Evolutionary conservation across 805 yeast species (phyloP).

Genomic region (Starmerella etchellsii): DNA sequence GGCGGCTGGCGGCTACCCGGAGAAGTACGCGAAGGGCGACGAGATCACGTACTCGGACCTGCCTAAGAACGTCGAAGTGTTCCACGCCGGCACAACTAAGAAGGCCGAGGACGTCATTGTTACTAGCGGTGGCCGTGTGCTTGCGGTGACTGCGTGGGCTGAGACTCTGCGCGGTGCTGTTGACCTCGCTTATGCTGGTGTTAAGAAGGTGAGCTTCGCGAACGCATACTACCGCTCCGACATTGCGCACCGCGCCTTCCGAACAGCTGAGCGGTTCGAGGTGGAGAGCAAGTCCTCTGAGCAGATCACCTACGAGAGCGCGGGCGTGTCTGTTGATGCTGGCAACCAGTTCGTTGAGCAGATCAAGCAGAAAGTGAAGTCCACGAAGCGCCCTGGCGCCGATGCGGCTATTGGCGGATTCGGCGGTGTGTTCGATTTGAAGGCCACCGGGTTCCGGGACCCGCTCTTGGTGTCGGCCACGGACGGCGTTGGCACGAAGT

Average conservation of each 20-base stretch:
- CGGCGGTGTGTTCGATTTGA: constrained; percentile 90
- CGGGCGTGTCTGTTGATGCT: constrained; percentile 95
- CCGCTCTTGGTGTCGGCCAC: constrained; percentile 89
- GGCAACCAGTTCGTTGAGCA: constrained; percentile 84
- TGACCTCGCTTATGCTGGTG: constrained; percentile 74
- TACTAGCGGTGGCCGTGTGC: constrained; percentile 93
- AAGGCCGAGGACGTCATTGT: constrained; percentile 37
- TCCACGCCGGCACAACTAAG: constrained; percentile 90
- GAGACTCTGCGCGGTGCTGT: constrained; percentile 67
- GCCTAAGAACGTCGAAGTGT: constrained; percentile 54
- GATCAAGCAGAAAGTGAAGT: constrained; percentile 79
- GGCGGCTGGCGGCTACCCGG: constrained; percentile 97
- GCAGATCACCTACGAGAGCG: constrained; percentile 72
- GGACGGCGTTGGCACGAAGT: constrained; percentile 97
- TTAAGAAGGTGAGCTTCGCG: constrained; percentile 55
- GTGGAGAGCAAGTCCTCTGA: constrained; percentile 4
- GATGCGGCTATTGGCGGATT: constrained; percentile 98
- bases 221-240: constrained; percentile 79
- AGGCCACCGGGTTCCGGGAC: constrained; percentile 68
- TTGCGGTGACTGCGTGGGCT: constrained; percentile 85
- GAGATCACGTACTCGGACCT: constrained; percentile 43
- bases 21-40: constrained; percentile 72
- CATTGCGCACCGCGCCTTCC: constrained; percentile 92
- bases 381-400: constrained; percentile 91
- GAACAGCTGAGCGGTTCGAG: constrained; percentile 30